Evolutionary conservation across 2,329 filamentous ascomycete species (phyloP).

Genomic region (Neonectria punicea): DNA sequence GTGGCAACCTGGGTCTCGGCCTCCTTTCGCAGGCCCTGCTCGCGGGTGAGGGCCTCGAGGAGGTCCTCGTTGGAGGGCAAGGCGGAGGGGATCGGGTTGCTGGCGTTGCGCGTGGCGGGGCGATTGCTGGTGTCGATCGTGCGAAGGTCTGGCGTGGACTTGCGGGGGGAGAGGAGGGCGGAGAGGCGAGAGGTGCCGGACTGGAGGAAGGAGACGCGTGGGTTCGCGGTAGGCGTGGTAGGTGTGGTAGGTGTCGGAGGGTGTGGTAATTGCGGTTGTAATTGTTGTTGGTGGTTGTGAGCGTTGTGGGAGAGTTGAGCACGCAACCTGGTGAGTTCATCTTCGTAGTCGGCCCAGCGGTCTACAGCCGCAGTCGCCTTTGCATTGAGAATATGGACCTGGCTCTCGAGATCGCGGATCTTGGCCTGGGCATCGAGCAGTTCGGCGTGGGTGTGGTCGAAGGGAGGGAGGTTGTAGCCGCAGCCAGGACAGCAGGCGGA

Average conservation of each 20-base stretch:
- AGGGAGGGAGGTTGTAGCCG: conserved; percentile 54
- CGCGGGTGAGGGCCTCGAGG: conserved; percentile 71
- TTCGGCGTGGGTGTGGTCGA: conserved; percentile 52
- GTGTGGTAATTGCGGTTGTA: conserved; percentile 26
- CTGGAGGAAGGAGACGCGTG: conserved; percentile 58
- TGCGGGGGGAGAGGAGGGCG: conserved; percentile 58
- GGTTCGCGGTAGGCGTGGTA: conserved; percentile 41
- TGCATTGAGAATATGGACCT: conserved; percentile 75
- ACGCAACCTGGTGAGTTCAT: conserved; percentile 74
- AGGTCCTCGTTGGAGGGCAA: conserved; percentile 59
- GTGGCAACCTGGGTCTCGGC: conserved; percentile 75
- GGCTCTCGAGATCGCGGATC: conserved; percentile 76
- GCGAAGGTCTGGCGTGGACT: conserved; percentile 51
- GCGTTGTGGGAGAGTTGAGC: conserved; percentile 46
- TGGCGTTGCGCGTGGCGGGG: conserved; percentile 32
- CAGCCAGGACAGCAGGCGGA: conserved; percentile 61
- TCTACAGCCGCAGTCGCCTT: conserved; percentile 74
- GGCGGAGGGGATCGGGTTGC: conserved; percentile 31
- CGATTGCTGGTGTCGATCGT: conserved; percentile 33
- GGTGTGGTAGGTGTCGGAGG: conserved; percentile 39
- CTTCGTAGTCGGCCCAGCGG: conserved; percentile 82
- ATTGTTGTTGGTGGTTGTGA: conserved; percentile 31
- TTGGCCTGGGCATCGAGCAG: conserved; percentile 67
- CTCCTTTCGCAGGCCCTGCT: conserved; percentile 72
- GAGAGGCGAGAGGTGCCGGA: conserved; percentile 58